Conservation (phyloP, 345 rosid species). For the Viola odorata region DNA sequence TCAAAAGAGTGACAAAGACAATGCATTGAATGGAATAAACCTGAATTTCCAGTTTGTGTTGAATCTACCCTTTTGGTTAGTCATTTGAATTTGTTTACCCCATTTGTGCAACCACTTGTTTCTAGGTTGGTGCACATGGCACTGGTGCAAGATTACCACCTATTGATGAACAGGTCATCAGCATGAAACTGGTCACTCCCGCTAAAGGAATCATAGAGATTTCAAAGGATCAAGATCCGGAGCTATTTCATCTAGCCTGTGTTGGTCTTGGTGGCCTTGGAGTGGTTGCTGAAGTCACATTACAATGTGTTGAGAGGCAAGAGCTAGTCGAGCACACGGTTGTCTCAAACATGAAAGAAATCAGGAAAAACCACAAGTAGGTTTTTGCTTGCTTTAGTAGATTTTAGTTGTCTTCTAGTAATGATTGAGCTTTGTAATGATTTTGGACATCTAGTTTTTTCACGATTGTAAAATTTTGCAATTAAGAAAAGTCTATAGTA, state of each 20-base stretch:
- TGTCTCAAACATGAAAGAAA: conserved; percentile 61
- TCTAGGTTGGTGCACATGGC: conserved; percentile 95
- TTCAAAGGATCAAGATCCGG: conserved; percentile 80
- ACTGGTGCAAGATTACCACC: conserved; percentile 96
- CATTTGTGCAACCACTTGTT: conserved; percentile 1
- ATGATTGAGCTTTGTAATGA: background rate
- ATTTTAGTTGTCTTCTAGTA: background rate
- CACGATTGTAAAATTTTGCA: too few species aligned
- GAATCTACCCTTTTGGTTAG: background rate
- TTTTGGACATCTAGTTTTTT: too few species aligned
- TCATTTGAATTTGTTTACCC: conserved; percentile 2
- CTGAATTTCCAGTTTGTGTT: too few species aligned
- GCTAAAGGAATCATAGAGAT: conserved; percentile 86
- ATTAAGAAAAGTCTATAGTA: too few species aligned
- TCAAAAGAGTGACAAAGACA: too few species aligned
- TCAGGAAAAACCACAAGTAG: conserved; percentile 94
- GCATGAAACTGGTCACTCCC: conserved; percentile 94
- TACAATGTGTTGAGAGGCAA: conserved; percentile 89
- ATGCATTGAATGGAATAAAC: too few species aligned
- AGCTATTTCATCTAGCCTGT: conserved; percentile 84
- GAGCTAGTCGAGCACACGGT: conserved; percentile 91
- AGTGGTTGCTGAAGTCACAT: conserved; percentile 93
- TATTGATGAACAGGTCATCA: conserved; percentile 86
- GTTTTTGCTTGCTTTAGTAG: conserved; percentile 9
- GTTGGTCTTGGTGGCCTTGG: conserved; percentile 96